Base-by-base conservation (phyloP, 2,329 filamentous ascomycete species). In the Penicillium sp. region DNA sequence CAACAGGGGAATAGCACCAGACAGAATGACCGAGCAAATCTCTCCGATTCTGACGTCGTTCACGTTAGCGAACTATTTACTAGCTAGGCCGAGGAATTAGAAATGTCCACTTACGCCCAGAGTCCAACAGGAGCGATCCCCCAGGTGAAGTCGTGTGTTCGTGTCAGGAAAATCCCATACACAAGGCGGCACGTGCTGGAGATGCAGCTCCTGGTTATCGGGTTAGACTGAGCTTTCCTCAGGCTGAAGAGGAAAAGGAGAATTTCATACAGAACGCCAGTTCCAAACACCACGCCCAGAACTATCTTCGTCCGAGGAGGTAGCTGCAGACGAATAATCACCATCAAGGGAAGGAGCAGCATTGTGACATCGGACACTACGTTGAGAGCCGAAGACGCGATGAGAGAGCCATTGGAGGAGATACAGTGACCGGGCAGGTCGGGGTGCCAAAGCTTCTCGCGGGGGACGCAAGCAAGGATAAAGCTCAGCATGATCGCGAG, bases 311-410 rank as follows among this genome's bases (percentile, higher is more conserved):
- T 35, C 30, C 45, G 44, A 44, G 54, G 5, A 6, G 54, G 54
- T 2, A 56, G 54, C 3, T 23, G 54, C 5, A 56, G 54, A 8
- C 54, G 54, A n/a, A 47, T 48, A 31, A 56, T 56, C 7, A 56
- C 54, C 17, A 48, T 21, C 26, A 56, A 17, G 3, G 54, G 54
- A 30, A 56, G 44, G 7, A 56, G 23, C 17, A 56, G 54, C 26
- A 56, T 56, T 13, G 54, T 56, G 38, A 56, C 21, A 38, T 56
- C 54, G 15, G 54, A 56, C 5, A 56, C 26, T 5, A 56, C 54
- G 48, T 56, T 56, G 15, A 56, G 44, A 3, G 44, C 54, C 7
- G 54, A 49, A 8, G 54, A 56, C 11, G 13, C 54, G 26, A 56
- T 56, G n/a, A 56, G 54, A 15, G 44, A 48, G 26, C 54, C 44